Conservation (phyloP, 176 grass and related monocot genomes). For the Lolium rigidum region DNA sequence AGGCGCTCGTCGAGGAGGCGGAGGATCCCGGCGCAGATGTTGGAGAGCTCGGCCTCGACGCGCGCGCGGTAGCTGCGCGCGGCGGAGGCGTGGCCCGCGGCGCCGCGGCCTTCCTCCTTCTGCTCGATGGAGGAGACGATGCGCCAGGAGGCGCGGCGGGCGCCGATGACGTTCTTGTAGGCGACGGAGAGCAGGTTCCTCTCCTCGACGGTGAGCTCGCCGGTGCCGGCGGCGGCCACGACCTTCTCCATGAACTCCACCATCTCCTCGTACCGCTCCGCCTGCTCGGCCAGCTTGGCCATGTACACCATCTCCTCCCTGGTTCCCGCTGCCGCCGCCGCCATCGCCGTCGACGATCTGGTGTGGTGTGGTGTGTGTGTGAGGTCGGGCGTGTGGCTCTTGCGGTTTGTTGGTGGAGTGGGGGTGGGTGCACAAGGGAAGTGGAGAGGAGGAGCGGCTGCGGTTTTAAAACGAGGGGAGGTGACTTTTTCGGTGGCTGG, state of each 20-base stretch:
- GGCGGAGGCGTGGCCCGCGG: slow-evolving; percentile 59
- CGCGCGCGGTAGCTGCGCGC: slow-evolving; percentile 69
- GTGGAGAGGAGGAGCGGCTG: slow-evolving; percentile 46
- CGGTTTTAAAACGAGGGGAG: slow-evolving; percentile 46
- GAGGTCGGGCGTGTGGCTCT: slow-evolving; percentile 33
- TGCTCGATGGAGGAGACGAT: slow-evolving; percentile 99
- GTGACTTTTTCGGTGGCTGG: neutral
- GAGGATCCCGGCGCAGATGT: slow-evolving; percentile 88
- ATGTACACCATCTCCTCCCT: slow-evolving; percentile 91
- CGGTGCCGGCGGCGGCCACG: slow-evolving; percentile 41
- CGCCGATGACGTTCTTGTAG: slow-evolving; percentile 99
- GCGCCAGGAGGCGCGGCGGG: slow-evolving; percentile 89
- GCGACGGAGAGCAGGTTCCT: slow-evolving; percentile 97
- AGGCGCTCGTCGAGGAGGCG: slow-evolving; percentile 77
- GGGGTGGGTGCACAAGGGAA: slow-evolving; percentile 23
- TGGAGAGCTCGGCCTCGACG: slow-evolving; percentile 85
- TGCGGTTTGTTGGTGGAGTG: slow-evolving; percentile 28
- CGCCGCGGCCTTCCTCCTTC: slow-evolving; percentile 89
- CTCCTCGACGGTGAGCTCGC: slow-evolving; percentile 94
- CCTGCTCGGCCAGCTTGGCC: slow-evolving; percentile 98
- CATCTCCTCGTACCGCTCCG: slow-evolving; percentile 99
- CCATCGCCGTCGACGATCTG: slow-evolving; percentile 30
- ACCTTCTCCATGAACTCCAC: slow-evolving; percentile 99
- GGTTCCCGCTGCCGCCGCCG: slow-evolving; percentile 44
- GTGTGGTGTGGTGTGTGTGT: neutral